Evolutionary conservation across 140 eudicot genomes (phyloP), one percentile per base, ranked within the genome.

Genomic region (Erigeron philadelphicus): DNA sequence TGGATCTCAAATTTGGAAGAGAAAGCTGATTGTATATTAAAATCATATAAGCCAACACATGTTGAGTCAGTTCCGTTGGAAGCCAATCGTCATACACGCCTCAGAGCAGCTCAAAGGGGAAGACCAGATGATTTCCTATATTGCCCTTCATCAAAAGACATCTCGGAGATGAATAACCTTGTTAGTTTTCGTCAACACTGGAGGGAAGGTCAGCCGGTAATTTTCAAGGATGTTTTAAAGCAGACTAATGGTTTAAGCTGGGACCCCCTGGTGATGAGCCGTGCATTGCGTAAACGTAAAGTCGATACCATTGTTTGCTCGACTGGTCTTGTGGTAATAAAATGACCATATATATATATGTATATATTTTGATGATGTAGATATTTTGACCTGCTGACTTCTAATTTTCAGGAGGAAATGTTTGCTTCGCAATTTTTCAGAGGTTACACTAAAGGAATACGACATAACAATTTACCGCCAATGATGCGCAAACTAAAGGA

Each of bases 231-330:
- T 46, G 79, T 73, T 31, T 65, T 88, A 19, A 76, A 79, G 19
- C 74, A 67, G 56, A 72, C 93, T 11, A 50, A 79, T 66, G 92
- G 96, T 25, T 73, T 91, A 60, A 91, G 97, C 66, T 91, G 97
- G 97, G 97, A 91, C 66, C 97, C 97, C 4, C 82, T 73, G 86
- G 96, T 91, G 17, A 85, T 91, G 95, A 82, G 81, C 86, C 91
- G 96, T 64, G 97, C 95, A 13, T 77, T 91, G 66, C 66, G 86
- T 64, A 87, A 86, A 68, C 83, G 68, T 52, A 13, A 50, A 52
- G 62, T 68, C 17, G 41, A 68, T 19, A 38, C 45, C 40, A 68
- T 50, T 52, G 9, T 35, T 35, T 52, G 38, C 42, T 38, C 53
- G 35, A 13, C 66, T 31, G 66, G 47, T 25, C 38, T 46, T 13